Percentiles rank a stretch among this genome's conserved stretches.
phyloP scores from a whole-genome alignment of 306 rosid species.

The Oemleria cerasiformis region DNA sequence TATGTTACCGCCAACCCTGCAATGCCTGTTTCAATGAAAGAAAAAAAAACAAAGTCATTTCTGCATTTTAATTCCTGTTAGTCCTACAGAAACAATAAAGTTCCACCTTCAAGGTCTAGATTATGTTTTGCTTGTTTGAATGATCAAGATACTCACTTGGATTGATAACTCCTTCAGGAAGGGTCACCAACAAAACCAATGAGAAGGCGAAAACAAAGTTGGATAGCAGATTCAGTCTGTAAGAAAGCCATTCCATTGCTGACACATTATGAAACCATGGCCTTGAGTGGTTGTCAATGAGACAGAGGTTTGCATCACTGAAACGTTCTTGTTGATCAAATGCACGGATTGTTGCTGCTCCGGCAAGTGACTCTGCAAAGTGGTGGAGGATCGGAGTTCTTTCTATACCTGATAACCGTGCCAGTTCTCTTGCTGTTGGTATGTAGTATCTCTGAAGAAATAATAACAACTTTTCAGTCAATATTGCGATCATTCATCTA shows the following conservation, averaged over 20 bases:
- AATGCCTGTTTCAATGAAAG: conserved; percentile 50
- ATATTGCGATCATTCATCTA: neutral
- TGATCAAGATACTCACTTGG: conserved; percentile 65
- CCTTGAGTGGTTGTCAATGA: conserved; percentile 69
- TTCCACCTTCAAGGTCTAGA: no score
- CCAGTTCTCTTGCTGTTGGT: conserved; percentile 94
- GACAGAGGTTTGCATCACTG: conserved; percentile 52
- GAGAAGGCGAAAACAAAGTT: conserved; percentile 93
- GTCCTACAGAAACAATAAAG: no score
- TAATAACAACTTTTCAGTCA: conserved; percentile 16
- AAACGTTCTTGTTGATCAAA: conserved; percentile 85
- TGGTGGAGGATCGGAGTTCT: conserved; percentile 91
- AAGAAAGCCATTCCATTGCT: conserved; percentile 98
- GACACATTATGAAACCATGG: conserved; percentile 95
- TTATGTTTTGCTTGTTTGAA: neutral
- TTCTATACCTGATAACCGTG: conserved; percentile 76
- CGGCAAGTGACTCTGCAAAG: conserved; percentile 85
- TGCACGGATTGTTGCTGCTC: conserved; percentile 87
- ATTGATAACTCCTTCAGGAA: conserved; percentile 84
- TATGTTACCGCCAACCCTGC: conserved; percentile 97
- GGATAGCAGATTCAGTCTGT: conserved; percentile 78
- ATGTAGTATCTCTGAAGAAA: conserved; percentile 74
- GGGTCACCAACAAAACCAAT: conserved; percentile 69
- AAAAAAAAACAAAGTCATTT: conserved; percentile 11
- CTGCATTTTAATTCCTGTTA: neutral